Percentiles rank a stretch among this genome's conserved stretches.
Conservation (phyloP, 495 filamentous ascomycete genomes). For the Aspergillus affinis region DNA sequence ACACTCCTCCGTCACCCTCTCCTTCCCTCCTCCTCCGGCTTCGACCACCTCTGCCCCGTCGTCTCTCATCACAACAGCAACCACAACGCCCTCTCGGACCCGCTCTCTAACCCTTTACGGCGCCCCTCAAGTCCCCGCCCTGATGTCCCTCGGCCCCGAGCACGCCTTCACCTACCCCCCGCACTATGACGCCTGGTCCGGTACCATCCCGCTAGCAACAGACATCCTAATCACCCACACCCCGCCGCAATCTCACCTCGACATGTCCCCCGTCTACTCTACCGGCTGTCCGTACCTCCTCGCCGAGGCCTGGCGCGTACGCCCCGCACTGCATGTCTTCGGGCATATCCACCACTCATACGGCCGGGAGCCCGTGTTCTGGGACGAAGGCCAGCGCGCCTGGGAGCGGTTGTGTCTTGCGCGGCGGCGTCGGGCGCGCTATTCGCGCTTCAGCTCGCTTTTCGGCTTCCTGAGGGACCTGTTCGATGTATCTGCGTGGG, state of each 20-base stretch:
- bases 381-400: slow-evolving; percentile 70
- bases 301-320: slow-evolving; percentile 73
- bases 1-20: slow-evolving; percentile 54
- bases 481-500: slow-evolving; percentile 55
- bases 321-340: slow-evolving; percentile 80
- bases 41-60: slow-evolving; percentile 4
- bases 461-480: slow-evolving; percentile 53
- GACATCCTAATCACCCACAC: slow-evolving; percentile 89
- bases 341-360: slow-evolving; percentile 78
- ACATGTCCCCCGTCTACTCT: slow-evolving; percentile 54
- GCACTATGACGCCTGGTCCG: slow-evolving; percentile 60
- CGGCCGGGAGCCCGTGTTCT: slow-evolving; percentile 66
- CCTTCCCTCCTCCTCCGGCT: slow-evolving; percentile 32
- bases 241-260: slow-evolving; percentile 68
- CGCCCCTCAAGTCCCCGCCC: slow-evolving; percentile 62
- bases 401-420: slow-evolving; percentile 63
- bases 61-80: slow-evolving; percentile 4
- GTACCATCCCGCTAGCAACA: slow-evolving; percentile 68
- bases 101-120: slow-evolving; percentile 58
- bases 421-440: slow-evolving; percentile 30
- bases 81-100: slow-evolving; percentile 15
- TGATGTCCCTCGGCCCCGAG: slow-evolving; percentile 51
- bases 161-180: slow-evolving; percentile 68
- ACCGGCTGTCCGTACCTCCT: slow-evolving; percentile 77
- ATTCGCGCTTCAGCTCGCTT: slow-evolving; percentile 26